Conservation (phyloP, 345 rosid species). For the Eutrema japonicum region DNA sequence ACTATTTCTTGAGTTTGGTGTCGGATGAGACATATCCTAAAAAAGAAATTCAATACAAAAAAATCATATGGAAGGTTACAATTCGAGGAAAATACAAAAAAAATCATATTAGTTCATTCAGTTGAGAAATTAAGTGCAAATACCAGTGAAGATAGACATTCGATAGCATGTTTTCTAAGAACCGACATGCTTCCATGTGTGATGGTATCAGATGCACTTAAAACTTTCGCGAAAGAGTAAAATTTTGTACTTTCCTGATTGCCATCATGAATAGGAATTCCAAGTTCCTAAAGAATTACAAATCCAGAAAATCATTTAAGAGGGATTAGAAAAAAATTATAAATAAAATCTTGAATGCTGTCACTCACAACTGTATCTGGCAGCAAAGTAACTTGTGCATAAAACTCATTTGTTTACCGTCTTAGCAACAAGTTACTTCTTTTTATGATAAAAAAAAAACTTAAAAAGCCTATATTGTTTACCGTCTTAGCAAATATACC, state of each 20-base stretch:
- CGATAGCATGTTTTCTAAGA: not conserved
- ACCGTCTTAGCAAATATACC: conserved; percentile 35
- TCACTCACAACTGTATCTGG: conserved; percentile 58
- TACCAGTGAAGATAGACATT: conserved; percentile 14
- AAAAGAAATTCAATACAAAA: not conserved
- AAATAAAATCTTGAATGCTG: conserved; percentile 42
- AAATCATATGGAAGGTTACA: not conserved
- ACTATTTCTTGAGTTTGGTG: not conserved
- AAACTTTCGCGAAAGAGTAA: not conserved
- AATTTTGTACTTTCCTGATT: no score
- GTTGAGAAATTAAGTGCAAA: not conserved
- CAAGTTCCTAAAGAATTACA: not conserved
- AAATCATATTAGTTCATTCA: not conserved
- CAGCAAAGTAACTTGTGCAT: conserved; percentile 54
- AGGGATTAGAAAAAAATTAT: not conserved
- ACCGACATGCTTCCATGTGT: not conserved
- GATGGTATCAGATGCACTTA: not conserved
- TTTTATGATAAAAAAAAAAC: not conserved
- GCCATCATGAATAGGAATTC: not conserved
- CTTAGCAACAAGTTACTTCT: not conserved
- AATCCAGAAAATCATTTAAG: not conserved
- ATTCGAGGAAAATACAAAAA: no score
- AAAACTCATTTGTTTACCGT: conserved; percentile 66
- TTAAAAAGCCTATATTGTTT: not conserved
- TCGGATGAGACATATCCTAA: not conserved